phyloP scores from a whole-genome alignment of 306 rosid species.

The Potentilla sterilis region DNA sequence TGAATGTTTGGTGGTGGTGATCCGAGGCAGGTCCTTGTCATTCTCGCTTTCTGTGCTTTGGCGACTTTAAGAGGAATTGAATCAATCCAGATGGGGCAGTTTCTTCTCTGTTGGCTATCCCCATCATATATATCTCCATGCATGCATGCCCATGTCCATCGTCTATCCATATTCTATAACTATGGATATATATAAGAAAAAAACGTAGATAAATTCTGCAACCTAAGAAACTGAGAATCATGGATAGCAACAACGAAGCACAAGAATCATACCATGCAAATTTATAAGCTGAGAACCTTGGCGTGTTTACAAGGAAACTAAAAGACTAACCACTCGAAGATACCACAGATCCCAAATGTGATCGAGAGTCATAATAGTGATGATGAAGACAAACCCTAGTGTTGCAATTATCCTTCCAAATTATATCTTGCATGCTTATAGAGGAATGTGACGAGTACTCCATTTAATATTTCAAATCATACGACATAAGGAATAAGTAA shows the following conservation, averaged over 20 bases:
- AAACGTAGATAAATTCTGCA: too few species aligned
- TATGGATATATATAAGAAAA: not conserved
- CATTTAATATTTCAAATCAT: not conserved
- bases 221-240: too few species aligned
- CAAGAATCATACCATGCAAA: too few species aligned
- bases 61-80: slow-evolving; percentile 8
- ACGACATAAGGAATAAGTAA: too few species aligned
- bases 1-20: slow-evolving; percentile 21
- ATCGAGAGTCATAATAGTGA: too few species aligned
- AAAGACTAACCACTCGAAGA: not conserved
- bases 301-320: not conserved
- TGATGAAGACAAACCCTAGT: not conserved
- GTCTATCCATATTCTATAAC: not conserved
- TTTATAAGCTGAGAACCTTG: not conserved
- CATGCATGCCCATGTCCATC: not conserved
- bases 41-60: slow-evolving; percentile 12
- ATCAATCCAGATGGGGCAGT: not conserved
- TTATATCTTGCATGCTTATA: not conserved
- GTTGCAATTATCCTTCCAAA: not conserved
- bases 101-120: not conserved
- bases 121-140: not conserved
- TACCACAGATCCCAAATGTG: not conserved
- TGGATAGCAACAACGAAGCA: not conserved
- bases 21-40: slow-evolving; percentile 20
- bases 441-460: not conserved